Evolutionary conservation across 2,329 filamentous ascomycete genomes (phyloP).

Genomic region (Colletotrichum melonis): DNA sequence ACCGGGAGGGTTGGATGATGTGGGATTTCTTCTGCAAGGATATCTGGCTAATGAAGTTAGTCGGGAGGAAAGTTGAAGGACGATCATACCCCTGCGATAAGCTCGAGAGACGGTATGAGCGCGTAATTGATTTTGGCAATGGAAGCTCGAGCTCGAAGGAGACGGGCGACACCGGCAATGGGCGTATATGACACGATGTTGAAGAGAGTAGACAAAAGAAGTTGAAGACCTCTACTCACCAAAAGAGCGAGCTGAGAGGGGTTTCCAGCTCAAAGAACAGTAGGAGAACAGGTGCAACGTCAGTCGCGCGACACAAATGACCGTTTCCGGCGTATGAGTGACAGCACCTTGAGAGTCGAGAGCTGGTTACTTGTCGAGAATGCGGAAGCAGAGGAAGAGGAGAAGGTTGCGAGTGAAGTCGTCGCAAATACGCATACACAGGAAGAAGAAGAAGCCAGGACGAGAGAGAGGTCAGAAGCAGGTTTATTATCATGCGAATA

Average conservation of each 20-base stretch:
- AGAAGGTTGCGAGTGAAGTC: neutral
- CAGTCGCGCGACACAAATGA: neutral
- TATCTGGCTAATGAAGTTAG: neutral
- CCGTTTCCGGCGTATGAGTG: constrained; percentile 1
- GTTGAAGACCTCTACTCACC: neutral
- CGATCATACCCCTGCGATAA: neutral
- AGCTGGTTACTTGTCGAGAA: neutral
- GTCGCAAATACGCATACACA: neutral
- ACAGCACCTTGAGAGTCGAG: neutral
- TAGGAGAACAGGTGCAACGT: neutral
- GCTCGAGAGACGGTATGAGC: neutral
- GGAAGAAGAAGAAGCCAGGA: neutral
- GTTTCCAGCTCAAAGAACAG: neutral
- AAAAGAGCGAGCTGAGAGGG: neutral
- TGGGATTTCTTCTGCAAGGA: neutral
- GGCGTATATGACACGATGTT: too few species aligned
- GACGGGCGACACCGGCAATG: neutral
- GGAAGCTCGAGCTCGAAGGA: neutral
- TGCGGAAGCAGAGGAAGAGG: neutral
- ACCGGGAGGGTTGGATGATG: neutral
- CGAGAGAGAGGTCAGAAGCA: neutral
- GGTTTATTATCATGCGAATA: neutral
- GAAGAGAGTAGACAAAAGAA: neutral
- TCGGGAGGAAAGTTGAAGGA: neutral
- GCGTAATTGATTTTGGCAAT: neutral